Conservation (phyloP, 2,329 filamentous ascomycete species). For the Fusarium sp. region DNA sequence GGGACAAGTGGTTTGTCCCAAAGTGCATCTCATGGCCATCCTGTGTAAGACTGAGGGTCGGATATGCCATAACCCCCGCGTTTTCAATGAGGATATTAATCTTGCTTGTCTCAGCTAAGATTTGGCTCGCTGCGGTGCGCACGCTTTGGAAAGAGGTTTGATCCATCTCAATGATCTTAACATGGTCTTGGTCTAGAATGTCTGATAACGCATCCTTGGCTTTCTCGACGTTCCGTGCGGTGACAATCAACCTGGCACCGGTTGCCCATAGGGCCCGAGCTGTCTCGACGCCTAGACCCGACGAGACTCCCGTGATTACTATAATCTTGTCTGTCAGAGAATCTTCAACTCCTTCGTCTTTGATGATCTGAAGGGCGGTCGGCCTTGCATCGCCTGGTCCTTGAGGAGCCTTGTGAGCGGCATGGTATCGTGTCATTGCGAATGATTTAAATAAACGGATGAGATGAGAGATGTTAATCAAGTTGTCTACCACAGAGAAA, state of each 20-base stretch:
- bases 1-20: conserved; percentile 46
- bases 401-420: neutral
- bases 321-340: conserved; percentile 55
- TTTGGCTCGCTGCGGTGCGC: conserved; percentile 36
- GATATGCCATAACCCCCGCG: conserved; percentile 42
- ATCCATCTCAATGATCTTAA: conserved; percentile 41
- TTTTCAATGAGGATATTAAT: conserved; percentile 43
- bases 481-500: too few relatives aligned
- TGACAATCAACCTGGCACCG: conserved; percentile 39
- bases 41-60: conserved; percentile 17
- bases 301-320: conserved; percentile 60
- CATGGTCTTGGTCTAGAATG: conserved; percentile 15
- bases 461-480: too few relatives aligned
- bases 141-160: conserved; percentile 43
- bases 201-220: conserved; percentile 10
- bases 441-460: too few relatives aligned
- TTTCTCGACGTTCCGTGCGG: conserved; percentile 35
- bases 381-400: conserved; percentile 54
- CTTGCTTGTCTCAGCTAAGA: conserved; percentile 29
- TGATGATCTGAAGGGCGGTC: conserved; percentile 57
- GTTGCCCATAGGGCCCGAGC: conserved; percentile 60
- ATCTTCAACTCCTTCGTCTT: conserved; percentile 53
- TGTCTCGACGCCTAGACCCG: conserved; percentile 63
- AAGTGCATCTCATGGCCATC: conserved; percentile 49
- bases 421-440: conserved; percentile 16